Percentiles rank a stretch among this genome's conserved stretches.
Conservation (phyloP, 352 stramenopile species). For the Phytophthora niederhauseri region DNA sequence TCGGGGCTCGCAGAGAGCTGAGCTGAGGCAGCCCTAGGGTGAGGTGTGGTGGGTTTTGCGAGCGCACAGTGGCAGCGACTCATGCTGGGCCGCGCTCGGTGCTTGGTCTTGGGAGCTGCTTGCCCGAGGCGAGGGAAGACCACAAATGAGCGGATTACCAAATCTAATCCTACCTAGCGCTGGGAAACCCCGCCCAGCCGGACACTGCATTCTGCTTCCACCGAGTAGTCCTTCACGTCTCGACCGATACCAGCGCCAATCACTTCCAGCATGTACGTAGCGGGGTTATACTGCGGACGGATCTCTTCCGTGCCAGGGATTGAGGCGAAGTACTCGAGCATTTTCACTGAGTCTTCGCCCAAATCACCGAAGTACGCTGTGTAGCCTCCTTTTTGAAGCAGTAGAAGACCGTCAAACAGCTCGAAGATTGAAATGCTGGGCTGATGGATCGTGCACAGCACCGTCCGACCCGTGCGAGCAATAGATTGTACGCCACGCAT, state of each 20-base stretch:
- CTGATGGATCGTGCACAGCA: constrained; percentile 70
- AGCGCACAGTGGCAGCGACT: too few species aligned
- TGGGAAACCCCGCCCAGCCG: too few species aligned
- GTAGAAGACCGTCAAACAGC: constrained; percentile 88
- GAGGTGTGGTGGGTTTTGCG: too few species aligned
- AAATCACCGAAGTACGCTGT: constrained; percentile 89
- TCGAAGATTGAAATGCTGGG: constrained; percentile 90
- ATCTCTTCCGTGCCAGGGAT: constrained; percentile 75
- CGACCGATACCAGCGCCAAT: constrained; percentile 75
- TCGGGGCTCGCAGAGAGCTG: constrained; percentile 66
- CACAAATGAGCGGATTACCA: too few species aligned
- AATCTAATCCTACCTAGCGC: too few species aligned
- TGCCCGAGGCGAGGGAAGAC: too few species aligned
- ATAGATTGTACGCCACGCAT: constrained; percentile 85
- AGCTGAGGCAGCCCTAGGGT: too few species aligned
- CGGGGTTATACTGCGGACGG: constrained; percentile 84
- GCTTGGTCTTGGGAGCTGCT: too few species aligned
- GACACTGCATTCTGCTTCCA: too few species aligned
- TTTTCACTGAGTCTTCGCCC: constrained; percentile 66
- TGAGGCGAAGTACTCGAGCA: constrained; percentile 88
- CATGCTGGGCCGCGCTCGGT: too few species aligned
- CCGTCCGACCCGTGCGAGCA: constrained; percentile 78
- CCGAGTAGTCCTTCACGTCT: constrained; percentile 63
- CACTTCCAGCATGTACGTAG: constrained; percentile 91
- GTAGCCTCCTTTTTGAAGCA: constrained; percentile 68